Conservation (phyloP, 1,284 basidiomycete genomes). For the Wallemia ichthyophaga region DNA sequence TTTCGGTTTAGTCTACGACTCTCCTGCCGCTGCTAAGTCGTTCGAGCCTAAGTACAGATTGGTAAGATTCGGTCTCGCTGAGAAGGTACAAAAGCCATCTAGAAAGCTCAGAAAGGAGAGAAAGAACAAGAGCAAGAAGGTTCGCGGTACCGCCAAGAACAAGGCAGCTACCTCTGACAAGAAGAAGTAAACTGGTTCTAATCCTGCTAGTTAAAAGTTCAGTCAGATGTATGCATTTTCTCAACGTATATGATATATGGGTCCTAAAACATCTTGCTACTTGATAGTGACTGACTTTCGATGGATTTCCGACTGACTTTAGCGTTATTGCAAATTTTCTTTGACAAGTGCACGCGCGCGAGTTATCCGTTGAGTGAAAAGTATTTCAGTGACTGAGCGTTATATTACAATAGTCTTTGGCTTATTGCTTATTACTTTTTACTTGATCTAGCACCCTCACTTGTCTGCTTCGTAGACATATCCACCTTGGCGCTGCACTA, state of each 20-base stretch:
- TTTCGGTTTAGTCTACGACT: conserved; percentile 93
- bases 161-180: conserved; percentile 44
- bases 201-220: not conserved
- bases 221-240: not conserved
- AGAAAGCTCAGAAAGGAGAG: conserved; percentile 98
- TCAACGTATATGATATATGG: not conserved
- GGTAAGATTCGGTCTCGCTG: conserved; percentile 56
- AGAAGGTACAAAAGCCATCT: conserved; percentile 69
- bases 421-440: not conserved
- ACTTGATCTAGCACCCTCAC: conserved; percentile 2
- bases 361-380: too few relatives aligned
- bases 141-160: conserved; percentile 69
- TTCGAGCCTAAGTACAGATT: conserved; percentile 94
- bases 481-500: conserved; percentile 35
- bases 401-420: too few relatives aligned
- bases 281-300: too few relatives aligned
- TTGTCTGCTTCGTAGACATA: conserved; percentile 24
- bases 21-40: conserved; percentile 73
- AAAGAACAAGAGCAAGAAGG: conserved; percentile 98
- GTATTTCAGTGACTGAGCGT: too few relatives aligned
- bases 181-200: conserved; percentile 8
- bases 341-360: too few relatives aligned
- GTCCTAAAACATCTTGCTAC: not conserved
- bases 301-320: too few relatives aligned
- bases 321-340: too few relatives aligned